Evolutionary conservation across 768 basidiomycete species (phyloP), one percentile per base, ranked within the genome.

Genomic region (Rhodotorula taiwanensis): DNA sequence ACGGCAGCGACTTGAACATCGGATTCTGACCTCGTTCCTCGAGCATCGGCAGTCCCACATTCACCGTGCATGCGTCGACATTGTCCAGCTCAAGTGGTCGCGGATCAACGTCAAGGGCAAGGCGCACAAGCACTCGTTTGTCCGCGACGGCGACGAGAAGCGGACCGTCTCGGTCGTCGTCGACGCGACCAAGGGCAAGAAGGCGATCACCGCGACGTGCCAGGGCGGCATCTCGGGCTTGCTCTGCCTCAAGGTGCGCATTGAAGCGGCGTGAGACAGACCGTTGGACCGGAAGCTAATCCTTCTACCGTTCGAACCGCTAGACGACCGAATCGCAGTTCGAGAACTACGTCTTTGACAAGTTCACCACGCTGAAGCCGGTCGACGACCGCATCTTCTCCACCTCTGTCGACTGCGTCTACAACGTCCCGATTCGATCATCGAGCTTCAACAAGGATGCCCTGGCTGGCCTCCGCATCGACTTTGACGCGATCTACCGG

Each of bases 351-450:
- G 55, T 58, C 23, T 53, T 66, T 21, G 65, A 66, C 60, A 51
- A 66, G 42, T 89, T 84, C 76, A 92, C 92, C n/a, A 92, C 89
- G 2, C 82, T 94, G 27, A 48, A 66, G 74, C 77, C 87, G 67
- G 92, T 94, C 48, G 76, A 84, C 70, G 94, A 98, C 68, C 83
- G 94, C 14, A 86, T 97, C 71, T 86, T 98, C 77, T 88, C 87
- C 23, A 97, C 94, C 4, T 83, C 88, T 8, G 79, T 98, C 59
- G 87, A 94, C 66, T 89, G 73, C 67, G 73, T 27, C 75, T 5
- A 39, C 72, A 74, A 66, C 74, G 75, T 53, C 73, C 71, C 67
- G 68, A 78, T 52, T 74, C 76, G 45, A 7, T 34, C 66, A 16
- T 43, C 51, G 20, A 75, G 74, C 25, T 78, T 77, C 27, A 84